phyloP scores from a whole-genome alignment of 1,284 basidiomycete genomes.

The Laetiporus sulphureus region DNA sequence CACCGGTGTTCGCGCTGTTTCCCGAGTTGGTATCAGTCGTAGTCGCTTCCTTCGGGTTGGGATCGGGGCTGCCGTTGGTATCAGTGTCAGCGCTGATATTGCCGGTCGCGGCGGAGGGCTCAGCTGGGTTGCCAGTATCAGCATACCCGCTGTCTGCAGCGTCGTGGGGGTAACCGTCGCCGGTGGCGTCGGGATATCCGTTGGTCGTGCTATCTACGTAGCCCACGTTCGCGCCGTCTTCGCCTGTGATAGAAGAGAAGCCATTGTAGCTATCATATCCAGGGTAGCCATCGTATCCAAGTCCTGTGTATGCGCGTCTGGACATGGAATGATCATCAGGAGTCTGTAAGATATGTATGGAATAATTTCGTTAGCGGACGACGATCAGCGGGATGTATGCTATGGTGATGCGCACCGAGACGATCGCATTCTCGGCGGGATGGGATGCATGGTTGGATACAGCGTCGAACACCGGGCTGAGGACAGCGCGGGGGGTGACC shows the following conservation, averaged over 20 bases:
- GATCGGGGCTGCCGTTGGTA: no score
- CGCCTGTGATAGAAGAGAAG: not conserved
- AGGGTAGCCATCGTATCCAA: slow-evolving; percentile 2
- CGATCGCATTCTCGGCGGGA: not conserved
- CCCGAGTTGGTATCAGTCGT: not conserved
- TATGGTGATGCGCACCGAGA: no score
- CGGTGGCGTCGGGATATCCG: not conserved
- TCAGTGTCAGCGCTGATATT: no score
- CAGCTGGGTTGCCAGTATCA: not conserved
- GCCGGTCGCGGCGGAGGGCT: no score
- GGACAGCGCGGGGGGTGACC: not conserved
- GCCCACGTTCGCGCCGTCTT: not conserved
- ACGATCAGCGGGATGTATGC: no score
- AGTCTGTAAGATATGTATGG: no score
- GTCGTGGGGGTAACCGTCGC: not conserved
- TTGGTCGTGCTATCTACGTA: not conserved
- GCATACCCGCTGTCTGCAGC: no score
- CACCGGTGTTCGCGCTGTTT: not conserved
- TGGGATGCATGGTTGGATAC: not conserved
- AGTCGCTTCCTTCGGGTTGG: no score
- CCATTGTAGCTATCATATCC: not conserved
- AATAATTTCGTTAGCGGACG: no score
- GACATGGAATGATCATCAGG: no score
- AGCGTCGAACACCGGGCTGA: not conserved
- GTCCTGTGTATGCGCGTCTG: no score